A percentile compares a stretch with the other conserved stretches of the same genome.
Conservation (phyloP, 106 monocot species). For the Dioscorea zingiberensis region DNA sequence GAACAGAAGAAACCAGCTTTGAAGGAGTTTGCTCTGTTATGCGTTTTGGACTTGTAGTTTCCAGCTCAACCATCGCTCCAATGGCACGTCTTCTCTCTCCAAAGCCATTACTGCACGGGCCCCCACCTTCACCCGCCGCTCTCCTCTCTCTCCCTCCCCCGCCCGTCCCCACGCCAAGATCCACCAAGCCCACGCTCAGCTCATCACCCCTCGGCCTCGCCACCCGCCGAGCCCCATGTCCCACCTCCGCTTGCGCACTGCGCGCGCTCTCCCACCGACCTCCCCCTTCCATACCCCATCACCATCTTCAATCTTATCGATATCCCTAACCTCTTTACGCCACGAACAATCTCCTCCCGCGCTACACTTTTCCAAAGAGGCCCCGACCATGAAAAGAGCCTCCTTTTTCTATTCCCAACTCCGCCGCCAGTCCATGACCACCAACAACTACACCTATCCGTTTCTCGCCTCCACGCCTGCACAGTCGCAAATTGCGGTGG, state of each 20-base stretch:
- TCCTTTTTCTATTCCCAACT: conserved; percentile 1
- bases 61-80: no score
- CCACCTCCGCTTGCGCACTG: neutral
- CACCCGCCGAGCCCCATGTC: neutral
- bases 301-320: neutral
- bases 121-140: neutral
- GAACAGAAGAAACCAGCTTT: no score
- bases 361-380: neutral
- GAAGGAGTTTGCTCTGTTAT: no score
- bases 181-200: conserved; percentile 10
- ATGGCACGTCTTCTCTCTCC: neutral
- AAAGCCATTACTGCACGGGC: neutral
- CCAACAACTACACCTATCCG: conserved; percentile 7
- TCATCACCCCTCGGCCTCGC: conserved; percentile 8
- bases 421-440: neutral
- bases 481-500: neutral
- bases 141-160: neutral
- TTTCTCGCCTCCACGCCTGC: conserved; percentile 10
- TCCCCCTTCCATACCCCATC: neutral
- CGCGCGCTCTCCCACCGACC: neutral
- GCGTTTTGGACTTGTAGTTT: no score
- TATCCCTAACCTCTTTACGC: conserved; percentile 5
- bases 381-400: neutral
- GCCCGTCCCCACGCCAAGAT: neutral
- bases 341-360: conserved; percentile 3